These are phyloP conservation scores for Russula abietina DNA, from an alignment of 768 basidiomycete genomes.

Conservation along the genomic window DNA sequence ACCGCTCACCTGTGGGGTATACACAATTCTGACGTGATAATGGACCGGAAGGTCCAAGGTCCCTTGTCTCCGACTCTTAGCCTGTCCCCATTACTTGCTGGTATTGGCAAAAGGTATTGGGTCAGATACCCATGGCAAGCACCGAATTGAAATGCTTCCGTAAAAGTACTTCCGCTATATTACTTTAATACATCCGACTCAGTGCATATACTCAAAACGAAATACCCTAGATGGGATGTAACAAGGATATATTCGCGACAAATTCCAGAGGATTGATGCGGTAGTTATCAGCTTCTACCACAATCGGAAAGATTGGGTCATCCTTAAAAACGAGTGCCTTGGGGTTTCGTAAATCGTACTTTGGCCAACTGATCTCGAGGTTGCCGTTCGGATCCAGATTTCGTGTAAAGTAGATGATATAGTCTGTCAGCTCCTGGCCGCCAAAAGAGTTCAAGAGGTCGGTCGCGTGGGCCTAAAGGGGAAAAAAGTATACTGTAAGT, in stretches of 20 bases:
- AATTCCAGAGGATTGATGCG: conserved; percentile 9
- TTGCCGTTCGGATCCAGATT: conserved; percentile 14
- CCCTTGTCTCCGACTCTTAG: no score
- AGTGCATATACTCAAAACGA: not conserved
- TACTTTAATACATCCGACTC: not conserved
- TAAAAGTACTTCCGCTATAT: not conserved
- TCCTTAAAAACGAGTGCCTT: conserved; percentile 11
- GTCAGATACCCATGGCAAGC: not conserved
- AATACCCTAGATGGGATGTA: conserved; percentile 11
- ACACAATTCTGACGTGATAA: not conserved
- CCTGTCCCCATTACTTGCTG: no score
- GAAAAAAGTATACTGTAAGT: not conserved
- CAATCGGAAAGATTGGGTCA: conserved; percentile 1
- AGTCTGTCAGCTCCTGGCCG: conserved; percentile 1
- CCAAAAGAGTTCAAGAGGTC: conserved; percentile 14
- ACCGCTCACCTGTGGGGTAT: not conserved
- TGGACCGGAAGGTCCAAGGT: not conserved
- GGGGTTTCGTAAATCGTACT: conserved; percentile 2
- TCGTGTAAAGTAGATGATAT: conserved; percentile 11
- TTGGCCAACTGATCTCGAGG: conserved; percentile 1
- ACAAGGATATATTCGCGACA: conserved; percentile 12
- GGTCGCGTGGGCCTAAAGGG: conserved; percentile 9
- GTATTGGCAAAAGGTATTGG: not conserved
- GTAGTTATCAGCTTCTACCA: conserved; percentile 6
- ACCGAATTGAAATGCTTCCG: not conserved